Evolutionary conservation across 768 basidiomycete species (phyloP).

Genomic region (Calocera viscosa): DNA sequence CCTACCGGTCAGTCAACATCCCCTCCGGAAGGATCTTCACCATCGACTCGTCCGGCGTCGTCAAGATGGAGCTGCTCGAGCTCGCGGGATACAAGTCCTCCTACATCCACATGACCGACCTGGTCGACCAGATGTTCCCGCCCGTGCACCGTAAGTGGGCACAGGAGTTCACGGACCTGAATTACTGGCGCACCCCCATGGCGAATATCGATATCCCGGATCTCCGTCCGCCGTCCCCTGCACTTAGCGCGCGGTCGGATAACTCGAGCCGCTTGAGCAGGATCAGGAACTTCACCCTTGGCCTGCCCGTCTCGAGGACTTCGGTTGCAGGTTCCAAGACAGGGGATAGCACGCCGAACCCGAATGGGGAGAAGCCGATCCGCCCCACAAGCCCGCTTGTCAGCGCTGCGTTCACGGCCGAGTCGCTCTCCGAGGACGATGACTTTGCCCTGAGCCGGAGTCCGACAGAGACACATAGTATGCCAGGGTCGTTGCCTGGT

Average conservation of each 20-base stretch:
- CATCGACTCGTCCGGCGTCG: slow-evolving; percentile 81
- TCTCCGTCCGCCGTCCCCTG: slow-evolving; percentile 75
- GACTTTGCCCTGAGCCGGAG: slow-evolving; percentile 10
- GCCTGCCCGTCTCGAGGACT: slow-evolving; percentile 11
- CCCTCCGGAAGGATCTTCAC: slow-evolving; percentile 93
- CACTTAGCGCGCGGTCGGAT: slow-evolving; percentile 87
- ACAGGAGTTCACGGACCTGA: slow-evolving; percentile 91
- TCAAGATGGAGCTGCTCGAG: slow-evolving; percentile 94
- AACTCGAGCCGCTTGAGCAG: slow-evolving; percentile 43
- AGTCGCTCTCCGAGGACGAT: not conserved
- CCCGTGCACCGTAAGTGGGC: slow-evolving; percentile 82
- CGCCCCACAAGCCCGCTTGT: slow-evolving; percentile 6
- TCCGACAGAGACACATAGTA: slow-evolving; percentile 44
- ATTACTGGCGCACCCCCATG: slow-evolving; percentile 81
- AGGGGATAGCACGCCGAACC: slow-evolving; percentile 1
- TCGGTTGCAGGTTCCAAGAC: not conserved
- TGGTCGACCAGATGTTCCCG: slow-evolving; percentile 99
- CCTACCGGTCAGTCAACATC: slow-evolving; percentile 91
- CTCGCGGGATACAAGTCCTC: slow-evolving; percentile 94
- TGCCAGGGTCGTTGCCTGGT: slow-evolving; percentile 64
- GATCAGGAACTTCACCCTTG: slow-evolving; percentile 65
- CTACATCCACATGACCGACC: slow-evolving; percentile 98
- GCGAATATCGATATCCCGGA: slow-evolving; percentile 70
- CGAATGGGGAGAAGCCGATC: not conserved
- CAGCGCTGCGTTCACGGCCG: not conserved